These are phyloP conservation scores for Taiwanofungus camphoratus DNA, from an alignment of 1,284 basidiomycete species.

Conservation along the genomic window DNA sequence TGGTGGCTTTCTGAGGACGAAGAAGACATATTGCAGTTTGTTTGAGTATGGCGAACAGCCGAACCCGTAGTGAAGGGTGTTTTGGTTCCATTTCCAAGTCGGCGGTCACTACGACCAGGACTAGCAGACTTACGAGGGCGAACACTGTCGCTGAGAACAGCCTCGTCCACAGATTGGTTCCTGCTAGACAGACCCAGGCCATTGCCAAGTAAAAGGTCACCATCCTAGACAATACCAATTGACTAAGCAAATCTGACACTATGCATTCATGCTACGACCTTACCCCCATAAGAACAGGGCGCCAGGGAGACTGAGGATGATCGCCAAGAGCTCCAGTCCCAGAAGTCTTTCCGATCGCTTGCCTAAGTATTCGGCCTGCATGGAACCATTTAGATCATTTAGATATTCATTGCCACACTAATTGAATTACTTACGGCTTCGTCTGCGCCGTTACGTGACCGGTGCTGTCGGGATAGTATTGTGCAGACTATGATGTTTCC, in stretches of 20 bases:
- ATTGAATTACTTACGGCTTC: conserved; percentile 13
- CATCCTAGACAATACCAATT: conserved; percentile 9
- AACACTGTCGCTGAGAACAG: conserved; percentile 1
- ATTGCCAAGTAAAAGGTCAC: conserved; percentile 14
- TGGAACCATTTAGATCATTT: not conserved
- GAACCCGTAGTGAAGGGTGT: too few relatives aligned
- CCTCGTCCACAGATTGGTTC: conserved; percentile 4
- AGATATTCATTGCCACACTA: not conserved
- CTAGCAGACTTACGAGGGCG: conserved; percentile 1
- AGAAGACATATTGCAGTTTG: too few relatives aligned
- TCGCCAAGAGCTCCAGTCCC: conserved; percentile 19
- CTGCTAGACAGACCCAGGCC: conserved; percentile 8
- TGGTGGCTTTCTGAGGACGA: too few relatives aligned
- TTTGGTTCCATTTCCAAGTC: too few relatives aligned
- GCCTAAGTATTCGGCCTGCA: conserved; percentile 14
- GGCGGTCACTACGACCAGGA: not conserved
- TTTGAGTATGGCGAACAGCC: too few relatives aligned
- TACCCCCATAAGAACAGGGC: conserved; percentile 27
- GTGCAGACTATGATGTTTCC: conserved; percentile 21
- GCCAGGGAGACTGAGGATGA: conserved; percentile 23
- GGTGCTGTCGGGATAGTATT: conserved; percentile 21
- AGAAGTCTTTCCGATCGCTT: conserved; percentile 5
- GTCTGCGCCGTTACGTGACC: conserved; percentile 9
- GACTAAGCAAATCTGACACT: not conserved
- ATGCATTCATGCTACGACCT: conserved; percentile 1